Evolutionary conservation across 345 rosid genomes (phyloP).

Genomic region (Sisymbrium altissimum): DNA sequence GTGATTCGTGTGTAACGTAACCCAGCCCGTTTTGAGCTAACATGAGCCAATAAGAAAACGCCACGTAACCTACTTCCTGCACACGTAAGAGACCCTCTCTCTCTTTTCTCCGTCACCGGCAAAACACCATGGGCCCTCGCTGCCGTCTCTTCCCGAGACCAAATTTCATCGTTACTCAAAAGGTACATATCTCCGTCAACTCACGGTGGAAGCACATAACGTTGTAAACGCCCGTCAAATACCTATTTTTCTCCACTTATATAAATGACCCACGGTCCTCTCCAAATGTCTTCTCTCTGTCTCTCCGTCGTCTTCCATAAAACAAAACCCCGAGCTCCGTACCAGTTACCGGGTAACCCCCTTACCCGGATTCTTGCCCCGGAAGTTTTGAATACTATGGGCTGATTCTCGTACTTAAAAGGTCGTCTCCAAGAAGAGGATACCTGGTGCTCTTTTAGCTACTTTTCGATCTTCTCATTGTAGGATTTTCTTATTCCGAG

Average conservation of each 20-base stretch:
- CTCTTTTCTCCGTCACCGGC: conserved; percentile 36
- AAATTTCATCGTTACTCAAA: conserved; percentile 28
- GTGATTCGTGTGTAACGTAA: conserved; percentile 15
- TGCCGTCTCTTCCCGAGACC: conserved; percentile 38
- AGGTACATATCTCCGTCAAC: conserved; percentile 27
- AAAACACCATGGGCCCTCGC: conserved; percentile 31
- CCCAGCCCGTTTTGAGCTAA: conserved; percentile 14
- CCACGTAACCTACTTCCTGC: conserved; percentile 30
- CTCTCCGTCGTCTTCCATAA: conserved; percentile 7
- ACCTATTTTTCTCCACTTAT: conserved; percentile 1
- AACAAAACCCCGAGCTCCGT: conserved; percentile 20
- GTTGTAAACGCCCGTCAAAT: conserved; percentile 20
- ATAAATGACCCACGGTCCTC: conserved; percentile 16
- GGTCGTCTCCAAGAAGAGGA: not conserved
- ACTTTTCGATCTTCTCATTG: not conserved
- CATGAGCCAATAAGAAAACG: not conserved
- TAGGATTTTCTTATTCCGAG: not conserved
- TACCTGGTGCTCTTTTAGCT: not conserved
- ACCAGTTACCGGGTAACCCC: not conserved
- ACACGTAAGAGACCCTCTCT: conserved; percentile 28
- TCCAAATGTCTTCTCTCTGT: conserved; percentile 12
- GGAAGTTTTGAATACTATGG: not conserved
- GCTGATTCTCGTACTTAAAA: not conserved
- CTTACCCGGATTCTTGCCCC: not conserved
- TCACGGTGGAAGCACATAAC: conserved; percentile 17